Evolutionary conservation across 2,329 filamentous ascomycete species (phyloP).

Genomic region (Phyllosticta capitalensis): DNA sequence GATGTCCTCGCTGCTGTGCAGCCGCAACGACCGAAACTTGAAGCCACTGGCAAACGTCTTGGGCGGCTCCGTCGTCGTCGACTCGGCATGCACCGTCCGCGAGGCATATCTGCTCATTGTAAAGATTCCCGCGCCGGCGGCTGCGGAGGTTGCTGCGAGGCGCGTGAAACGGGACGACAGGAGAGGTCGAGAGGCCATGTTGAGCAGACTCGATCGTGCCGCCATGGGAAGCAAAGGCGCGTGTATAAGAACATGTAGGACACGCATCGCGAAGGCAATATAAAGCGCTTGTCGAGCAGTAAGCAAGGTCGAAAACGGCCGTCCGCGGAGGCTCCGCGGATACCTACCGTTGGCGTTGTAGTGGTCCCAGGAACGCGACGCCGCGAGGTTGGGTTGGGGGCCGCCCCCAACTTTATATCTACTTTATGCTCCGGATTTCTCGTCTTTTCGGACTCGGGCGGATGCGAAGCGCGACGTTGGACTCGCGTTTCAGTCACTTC

Average conservation of each 20-base stretch:
- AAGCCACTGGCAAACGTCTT: neutral
- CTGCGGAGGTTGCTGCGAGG: neutral
- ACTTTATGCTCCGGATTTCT: neutral
- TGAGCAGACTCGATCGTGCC: neutral
- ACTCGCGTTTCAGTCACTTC: neutral
- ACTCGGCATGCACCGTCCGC: neutral
- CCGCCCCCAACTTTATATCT: neutral
- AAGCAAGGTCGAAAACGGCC: neutral
- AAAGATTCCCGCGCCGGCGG: neutral
- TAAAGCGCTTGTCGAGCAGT: neutral
- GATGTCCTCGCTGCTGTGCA: slow-evolving; percentile 9
- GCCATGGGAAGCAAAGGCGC: neutral
- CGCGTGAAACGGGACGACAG: neutral
- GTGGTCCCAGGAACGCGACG: neutral
- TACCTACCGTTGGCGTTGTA: no score
- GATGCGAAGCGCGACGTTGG: neutral
- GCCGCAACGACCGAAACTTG: slow-evolving; percentile 1
- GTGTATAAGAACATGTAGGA: neutral
- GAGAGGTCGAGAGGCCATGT: neutral
- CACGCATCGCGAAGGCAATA: neutral
- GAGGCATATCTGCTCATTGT: neutral
- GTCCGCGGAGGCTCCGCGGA: neutral
- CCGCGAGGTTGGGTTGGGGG: neutral
- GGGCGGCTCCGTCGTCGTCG: neutral
- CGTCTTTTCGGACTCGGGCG: neutral